A percentile compares a stretch with the other conserved stretches of the same genome.
These are phyloP conservation scores for Arabidopsis lyrata DNA, from an alignment of 441 rosid genomes.

Conservation along the genomic window DNA sequence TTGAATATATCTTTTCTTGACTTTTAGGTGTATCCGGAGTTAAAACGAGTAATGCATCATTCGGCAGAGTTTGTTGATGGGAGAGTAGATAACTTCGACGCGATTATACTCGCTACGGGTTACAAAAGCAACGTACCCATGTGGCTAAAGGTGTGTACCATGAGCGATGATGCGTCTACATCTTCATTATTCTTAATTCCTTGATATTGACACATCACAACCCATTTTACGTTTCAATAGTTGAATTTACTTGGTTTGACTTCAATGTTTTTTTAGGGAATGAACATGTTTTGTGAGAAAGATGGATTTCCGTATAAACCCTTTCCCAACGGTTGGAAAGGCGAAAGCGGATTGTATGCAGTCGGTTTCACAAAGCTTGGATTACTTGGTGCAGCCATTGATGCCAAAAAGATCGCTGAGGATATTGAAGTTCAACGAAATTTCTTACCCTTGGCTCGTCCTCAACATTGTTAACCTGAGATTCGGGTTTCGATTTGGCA, in stretches of 20 bases:
- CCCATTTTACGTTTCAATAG: conserved; percentile 4
- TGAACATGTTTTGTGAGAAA: conserved; percentile 62
- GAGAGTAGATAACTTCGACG: conserved; percentile 61
- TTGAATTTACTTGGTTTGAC: conserved; percentile 14
- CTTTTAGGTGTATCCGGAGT: conserved; percentile 59
- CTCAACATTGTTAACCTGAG: conserved; percentile 14
- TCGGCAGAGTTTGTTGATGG: conserved; percentile 79
- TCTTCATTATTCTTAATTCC: conserved; percentile 21
- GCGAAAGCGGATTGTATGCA: conserved; percentile 73
- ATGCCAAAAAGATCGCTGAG: conserved; percentile 68
- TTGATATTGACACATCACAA: conserved; percentile 16
- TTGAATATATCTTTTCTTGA: background rate
- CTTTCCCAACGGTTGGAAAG: conserved; percentile 91
- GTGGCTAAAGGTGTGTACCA: conserved; percentile 74
- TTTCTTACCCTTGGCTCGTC: conserved; percentile 32
- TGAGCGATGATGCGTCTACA: conserved; percentile 30
- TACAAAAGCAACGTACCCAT: conserved; percentile 81
- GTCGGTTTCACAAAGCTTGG: conserved; percentile 87
- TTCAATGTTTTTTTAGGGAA: conserved; percentile 53
- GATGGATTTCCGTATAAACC: conserved; percentile 67
- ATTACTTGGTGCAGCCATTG: conserved; percentile 72
- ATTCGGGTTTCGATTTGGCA: conserved; percentile 16
- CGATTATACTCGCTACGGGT: conserved; percentile 87
- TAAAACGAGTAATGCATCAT: conserved; percentile 55
- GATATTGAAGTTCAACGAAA: conserved; percentile 57